phyloP scores from a whole-genome alignment of 2,329 filamentous ascomycete genomes.

The Phaeosphaeriaceae sp. region DNA sequence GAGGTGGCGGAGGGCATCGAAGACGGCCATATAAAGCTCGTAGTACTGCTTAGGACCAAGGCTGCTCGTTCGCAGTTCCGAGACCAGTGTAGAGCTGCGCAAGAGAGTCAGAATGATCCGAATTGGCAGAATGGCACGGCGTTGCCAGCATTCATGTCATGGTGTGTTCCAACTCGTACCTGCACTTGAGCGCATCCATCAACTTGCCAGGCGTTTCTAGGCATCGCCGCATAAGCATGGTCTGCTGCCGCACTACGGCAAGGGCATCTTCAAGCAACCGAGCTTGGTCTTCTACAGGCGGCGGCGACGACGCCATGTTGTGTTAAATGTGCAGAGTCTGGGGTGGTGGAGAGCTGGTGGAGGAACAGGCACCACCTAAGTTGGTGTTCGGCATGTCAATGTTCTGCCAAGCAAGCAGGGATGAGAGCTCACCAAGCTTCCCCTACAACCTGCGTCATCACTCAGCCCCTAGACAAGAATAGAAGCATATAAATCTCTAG shows the following conservation, averaged over 20 bases:
- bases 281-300: constrained; percentile 66
- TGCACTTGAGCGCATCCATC: constrained; percentile 99
- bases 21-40: constrained; percentile 98
- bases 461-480: no score
- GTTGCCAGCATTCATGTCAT: not conserved
- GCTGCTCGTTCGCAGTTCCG: constrained; percentile 96
- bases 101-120: not conserved
- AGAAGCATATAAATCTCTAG: no score
- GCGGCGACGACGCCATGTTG: constrained; percentile 56
- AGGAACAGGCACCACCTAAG: constrained; percentile 26
- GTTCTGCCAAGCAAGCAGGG: constrained; percentile 36
- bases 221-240: constrained; percentile 95
- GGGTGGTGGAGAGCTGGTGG: constrained; percentile 37
- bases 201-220: constrained; percentile 97
- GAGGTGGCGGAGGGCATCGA: constrained; percentile 94
- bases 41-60: constrained; percentile 99
- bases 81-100: constrained; percentile 89
- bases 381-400: constrained; percentile 27
- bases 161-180: constrained; percentile 61
- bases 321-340: constrained; percentile 27
- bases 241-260: constrained; percentile 95
- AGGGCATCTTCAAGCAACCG: constrained; percentile 97
- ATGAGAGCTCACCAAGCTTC: constrained; percentile 21
- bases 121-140: constrained; percentile 5
- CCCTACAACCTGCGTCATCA: constrained; percentile 38